Percentiles rank a stretch among this genome's conserved stretches.
These are phyloP conservation scores for Fraxinus xanthoxyloides DNA, from an alignment of 305 asterid species.

Conservation along the genomic window DNA sequence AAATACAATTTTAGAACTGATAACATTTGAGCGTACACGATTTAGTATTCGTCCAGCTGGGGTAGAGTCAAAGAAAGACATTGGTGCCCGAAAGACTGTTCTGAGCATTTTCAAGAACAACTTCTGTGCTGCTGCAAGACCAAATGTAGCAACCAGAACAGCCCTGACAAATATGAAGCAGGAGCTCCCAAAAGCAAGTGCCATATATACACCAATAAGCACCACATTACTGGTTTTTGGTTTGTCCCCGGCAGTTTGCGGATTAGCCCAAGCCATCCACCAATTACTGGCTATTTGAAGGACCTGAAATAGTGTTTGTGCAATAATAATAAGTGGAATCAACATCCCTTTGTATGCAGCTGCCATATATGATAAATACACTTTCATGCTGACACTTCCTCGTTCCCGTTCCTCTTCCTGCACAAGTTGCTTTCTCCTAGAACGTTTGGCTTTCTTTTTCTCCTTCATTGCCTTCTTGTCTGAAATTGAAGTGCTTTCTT, in stretches of 20 bases:
- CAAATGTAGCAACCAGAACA: conserved; percentile 92
- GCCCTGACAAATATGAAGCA: conserved; percentile 91
- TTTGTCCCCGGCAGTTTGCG: conserved; percentile 78
- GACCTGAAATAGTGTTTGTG: conserved; percentile 89
- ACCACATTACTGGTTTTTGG: conserved; percentile 69
- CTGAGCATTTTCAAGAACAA: conserved; percentile 81
- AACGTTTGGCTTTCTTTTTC: conserved; percentile 83
- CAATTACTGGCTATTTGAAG: conserved; percentile 98
- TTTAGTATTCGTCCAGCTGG: conserved; percentile 96
- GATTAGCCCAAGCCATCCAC: conserved; percentile 99
- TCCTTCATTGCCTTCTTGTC: conserved; percentile 77
- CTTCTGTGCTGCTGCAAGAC: conserved; percentile 96
- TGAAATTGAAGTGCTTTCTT: conserved; percentile 62
- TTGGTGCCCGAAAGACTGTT: conserved; percentile 82
- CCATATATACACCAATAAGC: conserved; percentile 86
- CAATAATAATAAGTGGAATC: conserved; percentile 81
- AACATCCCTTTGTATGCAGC: conserved; percentile 94
- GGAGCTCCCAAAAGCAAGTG: conserved; percentile 97
- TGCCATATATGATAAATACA: conserved; percentile 82
- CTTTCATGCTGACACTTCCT: conserved; percentile 97
- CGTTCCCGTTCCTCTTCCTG: conserved; percentile 98
- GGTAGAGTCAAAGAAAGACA: conserved; percentile 99
- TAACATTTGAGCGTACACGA: conserved; percentile 62
- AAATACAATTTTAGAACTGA: neutral
- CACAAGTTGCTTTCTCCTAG: conserved; percentile 88